Base-by-base conservation (phyloP, 495 filamentous ascomycete genomes). In the Trichoderma orchidacearum region DNA sequence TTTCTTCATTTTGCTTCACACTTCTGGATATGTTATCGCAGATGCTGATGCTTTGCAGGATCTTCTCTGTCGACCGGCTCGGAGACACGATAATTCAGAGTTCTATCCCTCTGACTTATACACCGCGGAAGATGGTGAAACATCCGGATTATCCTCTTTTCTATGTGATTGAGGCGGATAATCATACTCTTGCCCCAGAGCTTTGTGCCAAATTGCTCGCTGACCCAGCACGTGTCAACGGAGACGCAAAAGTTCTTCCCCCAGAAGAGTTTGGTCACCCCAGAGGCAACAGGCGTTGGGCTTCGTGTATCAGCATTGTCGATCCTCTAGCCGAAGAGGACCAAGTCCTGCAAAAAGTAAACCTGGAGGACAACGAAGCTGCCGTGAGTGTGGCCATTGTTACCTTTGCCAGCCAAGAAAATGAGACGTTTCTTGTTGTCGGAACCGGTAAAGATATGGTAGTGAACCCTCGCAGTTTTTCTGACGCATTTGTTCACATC, bases 161-260 rank as follows among this genome's bases (percentile, higher is more conserved):
- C 70, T 98, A 97, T 61, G 89, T 90, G 8, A 90, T 95, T 52
- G 89, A 96, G 70, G 81, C 89, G 0, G 93, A 98, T 50, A 94
- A 90, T 63, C 93, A 95, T 64, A 85, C 89, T 2, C 75, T 98
- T 2, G 82, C 89, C 0, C 78, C 81, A 1, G 80, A 82, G n/a
- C 86, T 90, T 2, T 83, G 85, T 53, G 68, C 79, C 27, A 75
- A 80, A 35, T 72, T 97, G 0, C 72, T 91, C 5, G 77, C 83
- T 36, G 84, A 89, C 60, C 73, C 75, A 3, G 78, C 77, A 8
- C 72, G 80, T 3, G 81, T 80, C 11, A 86, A 89, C 68, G 89
- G 85, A 2, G 87, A 95, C 55, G 76, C 75, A 29, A 74, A 75
- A 8, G 70, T 81, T 1, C 75, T 94, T 5, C 84, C 89, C 7